Percentiles rank a stretch among this genome's conserved stretches.
Evolutionary conservation across 352 stramenopile species (phyloP).

Genomic region (Thalassiosira mediterranea): DNA sequence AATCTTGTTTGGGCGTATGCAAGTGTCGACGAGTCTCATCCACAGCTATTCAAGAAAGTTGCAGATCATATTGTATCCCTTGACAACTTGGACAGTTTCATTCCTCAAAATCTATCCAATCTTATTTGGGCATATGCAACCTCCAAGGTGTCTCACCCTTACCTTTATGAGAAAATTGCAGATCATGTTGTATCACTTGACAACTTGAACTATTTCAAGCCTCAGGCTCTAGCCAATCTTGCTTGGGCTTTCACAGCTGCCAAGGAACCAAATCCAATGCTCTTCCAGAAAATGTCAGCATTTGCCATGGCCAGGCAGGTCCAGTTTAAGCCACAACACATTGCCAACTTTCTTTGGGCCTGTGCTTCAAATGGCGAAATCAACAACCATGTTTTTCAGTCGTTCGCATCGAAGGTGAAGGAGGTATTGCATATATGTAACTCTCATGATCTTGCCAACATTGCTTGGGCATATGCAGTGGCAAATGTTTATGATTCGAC

Average conservation of each 20-base stretch:
- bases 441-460: constrained; percentile 4
- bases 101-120: constrained; percentile 16
- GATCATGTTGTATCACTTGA: constrained; percentile 12
- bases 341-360: constrained; percentile 24
- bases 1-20: constrained; percentile 13
- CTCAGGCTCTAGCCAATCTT: constrained; percentile 12
- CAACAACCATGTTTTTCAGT: constrained; percentile 12
- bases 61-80: constrained; percentile 16
- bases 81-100: constrained; percentile 1
- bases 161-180: constrained; percentile 15
- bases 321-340: constrained; percentile 16
- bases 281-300: constrained; percentile 13
- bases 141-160: constrained; percentile 1
- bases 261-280: neutral
- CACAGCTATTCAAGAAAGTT: constrained; percentile 10
- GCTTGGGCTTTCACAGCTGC: neutral
- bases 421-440: neutral
- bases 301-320: neutral
- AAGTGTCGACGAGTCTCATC: constrained; percentile 1
- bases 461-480: constrained; percentile 30
- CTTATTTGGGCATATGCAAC: constrained; percentile 14
- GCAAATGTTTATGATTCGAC: constrained; percentile 1
- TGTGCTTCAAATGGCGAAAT: constrained; percentile 3
- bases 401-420: neutral
- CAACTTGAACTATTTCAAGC: constrained; percentile 14